Conservation (phyloP, 352 stramenopile genomes). For the Phytopythium boreale region DNA sequence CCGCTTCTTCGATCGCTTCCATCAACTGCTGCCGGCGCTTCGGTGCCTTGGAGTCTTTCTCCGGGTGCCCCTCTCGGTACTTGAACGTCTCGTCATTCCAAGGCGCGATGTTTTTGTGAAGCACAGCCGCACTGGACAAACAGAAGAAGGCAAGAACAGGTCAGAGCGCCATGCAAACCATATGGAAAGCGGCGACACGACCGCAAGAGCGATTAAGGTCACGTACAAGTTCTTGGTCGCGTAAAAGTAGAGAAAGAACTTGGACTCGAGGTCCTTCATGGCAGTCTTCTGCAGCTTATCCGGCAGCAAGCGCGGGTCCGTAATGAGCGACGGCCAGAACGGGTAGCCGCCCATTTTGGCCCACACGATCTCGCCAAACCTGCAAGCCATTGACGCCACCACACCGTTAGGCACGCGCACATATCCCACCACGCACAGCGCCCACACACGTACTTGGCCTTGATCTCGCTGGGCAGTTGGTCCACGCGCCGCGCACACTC, state of each 20-base stretch:
- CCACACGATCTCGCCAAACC: slow-evolving; percentile 78
- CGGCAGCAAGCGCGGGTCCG: slow-evolving; percentile 49
- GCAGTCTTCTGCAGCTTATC: slow-evolving; percentile 38
- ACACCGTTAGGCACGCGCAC: neutral
- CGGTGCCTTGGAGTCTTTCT: slow-evolving; percentile 69
- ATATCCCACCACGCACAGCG: neutral
- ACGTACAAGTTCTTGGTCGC: slow-evolving; percentile 72
- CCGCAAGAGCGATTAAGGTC: neutral
- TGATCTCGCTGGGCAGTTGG: slow-evolving; percentile 54
- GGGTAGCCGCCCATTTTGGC: slow-evolving; percentile 80
- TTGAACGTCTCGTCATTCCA: slow-evolving; percentile 72
- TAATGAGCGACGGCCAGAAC: slow-evolving; percentile 80
- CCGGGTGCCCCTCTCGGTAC: slow-evolving; percentile 59
- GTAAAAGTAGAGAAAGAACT: slow-evolving; percentile 81
- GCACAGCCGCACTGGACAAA: slow-evolving; percentile 37
- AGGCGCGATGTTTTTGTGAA: slow-evolving; percentile 62
- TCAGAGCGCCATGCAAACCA: neutral
- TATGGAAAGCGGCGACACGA: neutral
- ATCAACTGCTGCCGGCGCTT: slow-evolving; percentile 69
- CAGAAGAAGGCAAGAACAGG: neutral
- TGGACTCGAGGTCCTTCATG: slow-evolving; percentile 59
- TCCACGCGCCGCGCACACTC: slow-evolving; percentile 39
- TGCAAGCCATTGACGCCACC: slow-evolving; percentile 6
- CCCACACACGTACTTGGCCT: slow-evolving; percentile 33
- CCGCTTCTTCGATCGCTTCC: slow-evolving; percentile 61